Evolutionary conservation across 2,329 filamentous ascomycete genomes (phyloP), one percentile per base, ranked within the genome.

Genomic region (Lasiodiplodia citricola): DNA sequence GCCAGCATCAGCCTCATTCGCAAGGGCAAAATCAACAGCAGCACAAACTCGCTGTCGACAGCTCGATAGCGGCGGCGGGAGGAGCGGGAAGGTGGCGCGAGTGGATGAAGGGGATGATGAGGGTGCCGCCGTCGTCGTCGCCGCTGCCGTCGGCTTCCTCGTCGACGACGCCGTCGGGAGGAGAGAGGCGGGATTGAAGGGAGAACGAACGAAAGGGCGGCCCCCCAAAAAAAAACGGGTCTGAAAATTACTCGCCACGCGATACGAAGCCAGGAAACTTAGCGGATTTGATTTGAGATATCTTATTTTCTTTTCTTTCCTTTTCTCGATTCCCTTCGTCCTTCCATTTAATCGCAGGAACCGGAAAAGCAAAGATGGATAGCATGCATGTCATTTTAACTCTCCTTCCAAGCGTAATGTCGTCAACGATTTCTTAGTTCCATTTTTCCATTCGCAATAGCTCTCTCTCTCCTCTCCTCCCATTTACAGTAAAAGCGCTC

Each of bases 21-120:
- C 47, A 25, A 25, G 25, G 2, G 25, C 28, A 28, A 28, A 28
- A 28, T 14, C 37, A 25, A 3, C 31, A 57, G 31, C 8, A 21
- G 18, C 18, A 41, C 16, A 18, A 41, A n/a, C 35, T 23, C 31
- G 31, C 7, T 8, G 31, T 35, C 31, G 31, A 35, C 8, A 10
- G 7, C 31, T 35, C 31, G 47, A 47, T 47, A 62, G 57, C 56
- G 2, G 21, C 5, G 11, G 54, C n/a, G 11, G 71, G 70, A 16
- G 81, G 73, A 4, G 77, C 71, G 2, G 50, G 63, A 56, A 76
- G 63, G 70, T 80, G 80, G 50, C 75, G 72, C 64, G 73, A 74
- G 68, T 82, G 80, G 68, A 76, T 77, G 51, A 76, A 74, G 70
- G 74, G 80, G 37, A 80, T 75, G 38, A 80, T 75, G 18, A 78